Base-by-base conservation (phyloP, 2,329 filamentous ascomycete species). In the Monilinia aucupariae region DNA sequence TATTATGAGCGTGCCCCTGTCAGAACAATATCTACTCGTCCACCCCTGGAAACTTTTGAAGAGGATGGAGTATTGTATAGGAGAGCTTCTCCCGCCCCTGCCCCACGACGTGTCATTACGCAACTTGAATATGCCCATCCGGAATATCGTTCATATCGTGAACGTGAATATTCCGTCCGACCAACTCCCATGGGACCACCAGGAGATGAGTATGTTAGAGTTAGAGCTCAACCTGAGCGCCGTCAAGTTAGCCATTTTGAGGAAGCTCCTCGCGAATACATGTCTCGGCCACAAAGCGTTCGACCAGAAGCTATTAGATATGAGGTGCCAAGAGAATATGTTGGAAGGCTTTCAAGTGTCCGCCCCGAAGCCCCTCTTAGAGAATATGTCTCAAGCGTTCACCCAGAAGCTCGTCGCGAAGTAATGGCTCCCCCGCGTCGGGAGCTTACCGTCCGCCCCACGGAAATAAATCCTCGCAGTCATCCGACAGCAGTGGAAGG, bases 1-100 rank as follows among this genome's bases (percentile, higher is more conserved):
- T 75, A 87, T 50, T 91, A 92, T 69, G 90, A 93, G 71, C 82
- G 87, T 55, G 64, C 70, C 47, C 71, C 72, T 22, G 62, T 66
- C 4, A 68, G 71, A 59, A 62, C 70, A 47, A 66, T 72, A 37
- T 69, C 71, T 37, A 64, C 67, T 30, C 69, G 71, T 8, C 65
- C 65, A 34, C 70, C 71, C 25, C 60, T 67, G 9, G 71, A 72
- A 32, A 59, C 62, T 34, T 73, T 68, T 51, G 71, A 73, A 61
- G 71, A 72, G 45, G 71, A 71, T 49, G 68, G 68, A 13, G 66
- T 73, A 32, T 37, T 72, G 17, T 86, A 85, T 67, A 75, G 78
- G 54, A 76, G 79, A 61, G 70, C 79, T 1, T 79, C 86, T 4
- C 83, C 85, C 3, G 71, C 78, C 10, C 81, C 75, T 52, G 73